Base-by-base conservation (phyloP, 805 yeast species). In the Scheffersomyces lignosus region DNA sequence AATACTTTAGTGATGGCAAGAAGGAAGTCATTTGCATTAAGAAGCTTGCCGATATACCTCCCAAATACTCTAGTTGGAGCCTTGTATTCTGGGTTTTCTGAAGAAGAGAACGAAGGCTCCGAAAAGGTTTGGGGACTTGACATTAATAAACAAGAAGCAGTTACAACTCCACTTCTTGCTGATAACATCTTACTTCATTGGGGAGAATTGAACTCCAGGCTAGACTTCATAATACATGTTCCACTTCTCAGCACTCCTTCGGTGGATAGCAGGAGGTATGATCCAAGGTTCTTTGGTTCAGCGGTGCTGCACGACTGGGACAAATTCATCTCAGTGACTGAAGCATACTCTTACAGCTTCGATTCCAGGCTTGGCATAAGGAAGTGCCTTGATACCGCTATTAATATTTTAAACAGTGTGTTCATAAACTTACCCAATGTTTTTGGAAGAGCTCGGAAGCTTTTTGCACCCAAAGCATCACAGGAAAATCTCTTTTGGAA, bases 171-270 rank as follows among this genome's bases (percentile, higher is more conserved):
- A 3, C 43, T 63, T 29, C 30, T 59, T 4, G 52, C 64, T 4
- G 60, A 58, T 8, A 59, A 55, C 41, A 18, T 53, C 5, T 22
- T 51, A 27, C 23, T 32, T 18, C 42, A 50, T 15, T 62, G 66
- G 68, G n/a, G 59, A 6, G 66, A 61, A 37, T 16, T 58, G 15
- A 46, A 44, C 31, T 37, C 34, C 18, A 38, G 41, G 12, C 38
- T 40, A 12, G 48, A 43, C 16, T 29, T 45, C 7, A 33, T 56
- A 12, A 28, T 51, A 14, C 70, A 62, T 38, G 34, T 61, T 15
- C 66, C 68, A 0, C 26, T 63, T 2, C 37, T 62, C 18, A 41
- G 56, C 6, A 51, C 67, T 2, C 70, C 68, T 1, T 48, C 45
- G 14, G 43, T 58, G 5, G 62, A 57, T 32, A 49, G 52, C 34